Evolutionary conservation across 495 filamentous ascomycete species (phyloP).

Genomic region (Xanthoparmelia taractica): DNA sequence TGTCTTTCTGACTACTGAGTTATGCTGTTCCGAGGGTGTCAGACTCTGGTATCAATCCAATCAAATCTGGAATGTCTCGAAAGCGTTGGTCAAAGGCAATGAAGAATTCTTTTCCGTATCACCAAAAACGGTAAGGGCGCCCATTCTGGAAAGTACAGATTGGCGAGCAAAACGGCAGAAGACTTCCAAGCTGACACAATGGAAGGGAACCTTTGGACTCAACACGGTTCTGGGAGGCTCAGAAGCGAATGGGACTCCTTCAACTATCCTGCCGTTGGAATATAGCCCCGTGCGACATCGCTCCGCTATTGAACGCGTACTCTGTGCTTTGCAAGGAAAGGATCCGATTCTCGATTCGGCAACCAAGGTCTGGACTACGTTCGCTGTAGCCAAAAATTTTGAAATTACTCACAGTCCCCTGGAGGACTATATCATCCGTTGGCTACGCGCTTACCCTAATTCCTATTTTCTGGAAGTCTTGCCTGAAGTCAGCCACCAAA

Average conservation of each 20-base stretch:
- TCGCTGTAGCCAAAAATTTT: constrained; percentile 50
- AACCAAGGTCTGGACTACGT: constrained; percentile 56
- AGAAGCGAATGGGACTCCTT: neutral
- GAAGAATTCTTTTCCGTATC: constrained; percentile 29
- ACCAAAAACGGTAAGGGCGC: neutral
- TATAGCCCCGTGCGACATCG: constrained; percentile 56
- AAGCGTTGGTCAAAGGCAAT: constrained; percentile 30
- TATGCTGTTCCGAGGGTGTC: constrained; percentile 50
- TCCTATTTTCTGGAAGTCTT: constrained; percentile 40
- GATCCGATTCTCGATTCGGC: constrained; percentile 53
- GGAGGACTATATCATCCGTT: constrained; percentile 36
- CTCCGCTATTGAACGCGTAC: constrained; percentile 50
- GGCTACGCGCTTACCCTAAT: constrained; percentile 42
- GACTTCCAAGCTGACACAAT: neutral
- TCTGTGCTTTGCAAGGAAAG: constrained; percentile 43
- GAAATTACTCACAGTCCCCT: constrained; percentile 38
- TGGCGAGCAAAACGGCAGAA: constrained; percentile 11
- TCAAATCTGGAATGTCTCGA: constrained; percentile 42
- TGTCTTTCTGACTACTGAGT: constrained; percentile 46
- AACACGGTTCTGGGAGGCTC: neutral
- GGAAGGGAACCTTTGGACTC: neutral
- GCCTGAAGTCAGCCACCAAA: constrained; percentile 40
- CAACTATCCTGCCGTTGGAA: constrained; percentile 31
- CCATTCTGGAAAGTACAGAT: constrained; percentile 6
- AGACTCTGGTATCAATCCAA: constrained; percentile 36